Evolutionary conservation across 305 asterid genomes (phyloP).

Genomic region (Andrographis paniculata): DNA sequence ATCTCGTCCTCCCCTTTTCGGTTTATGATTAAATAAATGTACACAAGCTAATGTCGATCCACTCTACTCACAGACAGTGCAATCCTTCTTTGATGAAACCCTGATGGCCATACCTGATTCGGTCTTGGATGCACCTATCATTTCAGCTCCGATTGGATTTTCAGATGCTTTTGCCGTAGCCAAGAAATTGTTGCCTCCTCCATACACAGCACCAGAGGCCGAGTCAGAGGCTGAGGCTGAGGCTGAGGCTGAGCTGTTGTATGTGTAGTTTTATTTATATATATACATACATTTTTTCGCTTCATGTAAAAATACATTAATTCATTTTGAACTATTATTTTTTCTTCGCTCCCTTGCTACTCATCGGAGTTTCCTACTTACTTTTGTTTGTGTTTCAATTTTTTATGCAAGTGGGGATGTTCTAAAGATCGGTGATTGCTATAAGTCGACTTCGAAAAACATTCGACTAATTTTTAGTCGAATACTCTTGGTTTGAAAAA

Average conservation of each 20-base stretch:
- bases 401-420: no score
- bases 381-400: no score
- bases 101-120: constrained; percentile 58
- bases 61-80: constrained; percentile 41
- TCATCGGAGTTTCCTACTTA: no score
- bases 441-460: no score
- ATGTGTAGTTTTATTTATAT: constrained; percentile 34
- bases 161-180: constrained; percentile 45
- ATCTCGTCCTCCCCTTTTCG: background rate
- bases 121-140: constrained; percentile 64
- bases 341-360: no score
- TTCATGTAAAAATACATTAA: no score
- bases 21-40: background rate
- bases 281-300: no score
- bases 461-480: no score
- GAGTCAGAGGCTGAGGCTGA: constrained; percentile 73
- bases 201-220: constrained; percentile 33
- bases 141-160: constrained; percentile 28
- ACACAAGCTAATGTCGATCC: no score
- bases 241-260: constrained; percentile 59
- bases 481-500: no score
- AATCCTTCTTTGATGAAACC: constrained; percentile 67
- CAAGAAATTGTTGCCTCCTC: constrained; percentile 59
- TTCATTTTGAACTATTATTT: no score
- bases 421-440: no score